phyloP scores from a whole-genome alignment of 1,139 yeast genomes.

The Hansenula lynferdii region DNA sequence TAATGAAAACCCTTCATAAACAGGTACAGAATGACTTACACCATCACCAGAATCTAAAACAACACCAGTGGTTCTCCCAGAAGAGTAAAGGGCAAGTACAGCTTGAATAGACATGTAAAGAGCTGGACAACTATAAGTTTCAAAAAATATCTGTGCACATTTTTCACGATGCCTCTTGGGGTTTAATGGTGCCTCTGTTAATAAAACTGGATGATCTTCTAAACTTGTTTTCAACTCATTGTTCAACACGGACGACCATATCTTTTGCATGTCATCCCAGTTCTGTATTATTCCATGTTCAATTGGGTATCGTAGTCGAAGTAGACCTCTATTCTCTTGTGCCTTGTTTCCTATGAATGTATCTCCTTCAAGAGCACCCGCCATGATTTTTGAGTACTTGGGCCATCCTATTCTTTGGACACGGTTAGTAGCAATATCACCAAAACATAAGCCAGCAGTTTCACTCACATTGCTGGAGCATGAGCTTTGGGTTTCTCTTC shows the following conservation, averaged over 20 bases:
- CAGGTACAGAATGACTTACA: constrained; percentile 83
- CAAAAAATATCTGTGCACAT: constrained; percentile 77
- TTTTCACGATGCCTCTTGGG: constrained; percentile 66
- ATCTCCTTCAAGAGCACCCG: constrained; percentile 64
- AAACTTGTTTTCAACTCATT: constrained; percentile 58
- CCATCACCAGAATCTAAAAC: constrained; percentile 93
- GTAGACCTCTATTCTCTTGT: constrained; percentile 69
- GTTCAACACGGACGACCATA: constrained; percentile 65
- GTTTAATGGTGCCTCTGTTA: constrained; percentile 89
- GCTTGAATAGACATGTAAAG: constrained; percentile 82
- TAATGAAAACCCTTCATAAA: constrained; percentile 81
- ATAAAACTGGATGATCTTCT: constrained; percentile 83
- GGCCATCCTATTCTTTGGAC: constrained; percentile 66
- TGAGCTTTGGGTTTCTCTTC: constrained; percentile 71
- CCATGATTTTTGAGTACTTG: constrained; percentile 81
- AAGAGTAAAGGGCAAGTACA: constrained; percentile 77
- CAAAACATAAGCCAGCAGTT: neutral
- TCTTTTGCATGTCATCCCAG: constrained; percentile 82
- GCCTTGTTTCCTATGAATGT: constrained; percentile 73
- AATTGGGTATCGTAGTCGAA: constrained; percentile 67
- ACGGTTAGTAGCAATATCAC: constrained; percentile 1
- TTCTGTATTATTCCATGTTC: constrained; percentile 76
- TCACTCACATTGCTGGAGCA: constrained; percentile 37
- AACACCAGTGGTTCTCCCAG: constrained; percentile 88
- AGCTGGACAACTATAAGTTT: constrained; percentile 83